phyloP scores from a whole-genome alignment of 371 early-diverging fungal genomes.

The Mortierella sp. region DNA sequence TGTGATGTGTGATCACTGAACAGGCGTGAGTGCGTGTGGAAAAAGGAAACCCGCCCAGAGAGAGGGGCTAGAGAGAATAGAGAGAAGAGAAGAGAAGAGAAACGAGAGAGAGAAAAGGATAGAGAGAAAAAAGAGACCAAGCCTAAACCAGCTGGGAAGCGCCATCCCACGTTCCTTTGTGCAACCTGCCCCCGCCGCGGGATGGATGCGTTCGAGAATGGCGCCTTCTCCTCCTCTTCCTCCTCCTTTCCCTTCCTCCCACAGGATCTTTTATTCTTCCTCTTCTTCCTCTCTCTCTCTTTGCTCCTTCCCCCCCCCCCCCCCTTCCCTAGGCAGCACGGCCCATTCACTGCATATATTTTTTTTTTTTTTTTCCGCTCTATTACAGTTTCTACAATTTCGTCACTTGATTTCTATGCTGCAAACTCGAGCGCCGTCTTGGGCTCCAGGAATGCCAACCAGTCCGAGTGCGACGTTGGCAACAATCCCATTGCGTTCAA shows the following conservation, averaged over 20 bases:
- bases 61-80: too few species aligned
- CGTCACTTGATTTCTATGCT: constrained; percentile 9
- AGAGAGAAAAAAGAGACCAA: too few species aligned
- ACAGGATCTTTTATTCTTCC: neutral
- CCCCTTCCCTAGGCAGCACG: neutral
- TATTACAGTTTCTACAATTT: neutral
- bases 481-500: constrained; percentile 93
- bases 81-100: too few species aligned
- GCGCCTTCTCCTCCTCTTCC: neutral
- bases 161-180: too few species aligned
- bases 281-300: neutral
- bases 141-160: too few species aligned
- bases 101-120: too few species aligned
- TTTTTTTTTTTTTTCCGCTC: neutral
- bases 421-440: constrained; percentile 57
- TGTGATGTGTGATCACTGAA: too few species aligned
- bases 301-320: neutral
- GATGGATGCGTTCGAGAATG: neutral
- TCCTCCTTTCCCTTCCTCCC: neutral
- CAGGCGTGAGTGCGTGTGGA: too few species aligned
- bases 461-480: constrained; percentile 94
- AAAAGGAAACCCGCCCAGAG: too few species aligned
- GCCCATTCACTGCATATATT: neutral
- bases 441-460: constrained; percentile 92
- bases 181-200: neutral